phyloP scores from a whole-genome alignment of 257 asterid species.

The Echites panduratus region DNA sequence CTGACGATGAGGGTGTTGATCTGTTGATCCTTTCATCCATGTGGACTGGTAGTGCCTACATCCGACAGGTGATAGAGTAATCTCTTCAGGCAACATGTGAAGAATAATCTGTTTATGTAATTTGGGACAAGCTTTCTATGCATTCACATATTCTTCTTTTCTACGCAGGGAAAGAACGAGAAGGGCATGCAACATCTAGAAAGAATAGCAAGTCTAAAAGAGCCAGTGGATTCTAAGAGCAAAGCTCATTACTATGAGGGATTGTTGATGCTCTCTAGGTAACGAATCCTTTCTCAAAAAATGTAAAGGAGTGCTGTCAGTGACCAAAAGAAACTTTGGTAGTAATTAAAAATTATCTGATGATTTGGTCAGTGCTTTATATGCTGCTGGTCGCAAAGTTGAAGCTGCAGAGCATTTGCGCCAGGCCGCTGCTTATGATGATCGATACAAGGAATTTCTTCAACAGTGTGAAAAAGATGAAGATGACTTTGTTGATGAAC shows the following conservation, averaged over 20 bases:
- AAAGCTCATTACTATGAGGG: slow-evolving; percentile 80
- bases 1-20: slow-evolving; percentile 60
- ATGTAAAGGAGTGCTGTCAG: neutral
- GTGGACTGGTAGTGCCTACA: slow-evolving; percentile 71
- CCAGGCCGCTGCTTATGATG: slow-evolving; percentile 57
- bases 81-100: neutral
- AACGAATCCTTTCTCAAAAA: neutral
- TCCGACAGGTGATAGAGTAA: slow-evolving; percentile 48
- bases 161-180: slow-evolving; percentile 54
- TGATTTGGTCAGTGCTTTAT: slow-evolving; percentile 45
- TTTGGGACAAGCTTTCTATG: too few species aligned
- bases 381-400: slow-evolving; percentile 42
- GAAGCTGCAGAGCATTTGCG: slow-evolving; percentile 63
- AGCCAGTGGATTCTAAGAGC: slow-evolving; percentile 63
- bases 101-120: neutral
- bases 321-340: neutral
- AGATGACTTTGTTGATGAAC: slow-evolving; percentile 47
- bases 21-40: slow-evolving; percentile 72
- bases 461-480: slow-evolving; percentile 44
- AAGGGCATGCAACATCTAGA: slow-evolving; percentile 74
- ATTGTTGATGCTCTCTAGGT: slow-evolving; percentile 68
- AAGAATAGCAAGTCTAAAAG: slow-evolving; percentile 61
- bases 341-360: slow-evolving; percentile 6
- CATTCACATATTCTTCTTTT: slow-evolving; percentile 5
- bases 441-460: slow-evolving; percentile 33